Conservation (phyloP, 164 flowering plant species). For the Sedum album region DNA sequence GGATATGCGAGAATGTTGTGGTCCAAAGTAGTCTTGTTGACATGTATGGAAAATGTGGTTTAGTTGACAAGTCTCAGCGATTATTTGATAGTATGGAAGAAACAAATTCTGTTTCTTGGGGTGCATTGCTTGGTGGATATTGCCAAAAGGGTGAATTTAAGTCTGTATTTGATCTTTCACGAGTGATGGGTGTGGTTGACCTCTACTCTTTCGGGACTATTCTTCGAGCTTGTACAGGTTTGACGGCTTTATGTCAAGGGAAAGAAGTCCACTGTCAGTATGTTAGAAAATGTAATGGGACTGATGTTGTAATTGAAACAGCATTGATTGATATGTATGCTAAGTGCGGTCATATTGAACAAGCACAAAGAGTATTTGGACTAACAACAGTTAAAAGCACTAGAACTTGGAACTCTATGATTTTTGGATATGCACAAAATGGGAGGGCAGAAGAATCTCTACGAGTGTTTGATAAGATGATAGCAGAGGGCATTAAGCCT, state of each 20-base stretch:
- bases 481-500: conserved; percentile 42
- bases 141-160: conserved; percentile 55
- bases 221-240: conserved; percentile 77
- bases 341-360: conserved; percentile 63
- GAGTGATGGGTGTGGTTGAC: conserved; percentile 38
- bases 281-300: conserved; percentile 49
- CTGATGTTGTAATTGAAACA: conserved; percentile 64
- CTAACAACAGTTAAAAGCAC: conserved; percentile 39
- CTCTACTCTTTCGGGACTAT: conserved; percentile 70
- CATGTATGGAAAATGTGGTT: conserved; percentile 83
- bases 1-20: conserved; percentile 49
- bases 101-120: conserved; percentile 66
- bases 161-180: conserved; percentile 44
- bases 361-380: conserved; percentile 40
- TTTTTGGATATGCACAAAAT: conserved; percentile 77
- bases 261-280: conserved; percentile 87
- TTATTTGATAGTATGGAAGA: conserved; percentile 59
- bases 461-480: conserved; percentile 44
- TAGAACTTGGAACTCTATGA: conserved; percentile 86
- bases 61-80: conserved; percentile 29
- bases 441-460: conserved; percentile 66
- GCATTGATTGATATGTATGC: conserved; percentile 86
- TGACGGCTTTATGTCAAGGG: conserved; percentile 62
- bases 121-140: conserved; percentile 68
- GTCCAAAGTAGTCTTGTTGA: conserved; percentile 78